These are phyloP conservation scores for Salisapilia sapeloensis DNA, from an alignment of 352 stramenopile genomes.

Conservation along the genomic window DNA sequence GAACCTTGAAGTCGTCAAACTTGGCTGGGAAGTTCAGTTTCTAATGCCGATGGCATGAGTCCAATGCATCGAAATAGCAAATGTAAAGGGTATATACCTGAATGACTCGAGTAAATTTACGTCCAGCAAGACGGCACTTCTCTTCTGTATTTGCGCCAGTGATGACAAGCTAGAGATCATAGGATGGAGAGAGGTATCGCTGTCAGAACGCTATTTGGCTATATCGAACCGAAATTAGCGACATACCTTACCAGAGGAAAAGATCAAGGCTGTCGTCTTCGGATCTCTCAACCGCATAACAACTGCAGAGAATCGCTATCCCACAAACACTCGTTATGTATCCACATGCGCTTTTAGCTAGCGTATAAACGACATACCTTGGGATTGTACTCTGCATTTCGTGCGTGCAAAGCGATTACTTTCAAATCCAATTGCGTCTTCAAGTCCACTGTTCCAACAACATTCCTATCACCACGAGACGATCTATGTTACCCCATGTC, in stretches of 20 bases:
- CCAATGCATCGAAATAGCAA: neutral
- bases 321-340: neutral
- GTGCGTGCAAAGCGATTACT: constrained; percentile 91
- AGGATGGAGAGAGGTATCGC: no score
- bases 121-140: constrained; percentile 59
- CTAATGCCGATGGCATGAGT: constrained; percentile 8
- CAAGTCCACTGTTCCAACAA: constrained; percentile 92
- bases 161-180: constrained; percentile 48
- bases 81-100: constrained; percentile 17
- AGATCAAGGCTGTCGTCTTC: constrained; percentile 96
- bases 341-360: neutral
- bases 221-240: no score
- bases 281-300: constrained; percentile 93
- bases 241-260: constrained; percentile 86
- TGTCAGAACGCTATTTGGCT: no score
- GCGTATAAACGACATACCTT: constrained; percentile 40
- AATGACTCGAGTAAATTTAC: constrained; percentile 78
- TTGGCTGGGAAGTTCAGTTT: constrained; percentile 80
- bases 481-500: neutral
- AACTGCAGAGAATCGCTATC: constrained; percentile 88
- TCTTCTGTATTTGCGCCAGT: constrained; percentile 72
- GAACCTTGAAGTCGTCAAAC: constrained; percentile 85
- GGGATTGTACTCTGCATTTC: constrained; percentile 99
- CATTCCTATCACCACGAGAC: constrained; percentile 82
- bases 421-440: constrained; percentile 92